Base-by-base conservation (phyloP, 768 basidiomycete genomes). In the Pleurotus tuber-regium region DNA sequence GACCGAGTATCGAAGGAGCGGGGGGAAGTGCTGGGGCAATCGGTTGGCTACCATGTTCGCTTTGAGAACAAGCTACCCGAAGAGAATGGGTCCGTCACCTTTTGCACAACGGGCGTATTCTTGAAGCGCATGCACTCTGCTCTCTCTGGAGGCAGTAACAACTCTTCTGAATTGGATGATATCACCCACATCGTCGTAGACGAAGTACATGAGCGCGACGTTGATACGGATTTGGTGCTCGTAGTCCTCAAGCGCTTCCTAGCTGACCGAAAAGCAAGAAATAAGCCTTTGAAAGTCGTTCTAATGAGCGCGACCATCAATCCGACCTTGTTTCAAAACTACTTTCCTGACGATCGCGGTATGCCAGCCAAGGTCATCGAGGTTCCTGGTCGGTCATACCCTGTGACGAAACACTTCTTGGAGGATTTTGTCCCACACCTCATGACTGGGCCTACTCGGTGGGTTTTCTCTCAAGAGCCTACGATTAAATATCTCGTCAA, bases 271-370 rank as follows among this genome's bases (percentile, higher is more conserved):
- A 86, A 80, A 63, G 72, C 79, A 4, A 78, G 79, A 56, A 77
- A 80, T 9, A 80, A 84, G 41, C 84, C 89, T 2, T 69, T 98
- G 66, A 94, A 93, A 66, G 75, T 98, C 56, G 70, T 97, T 36
- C 79, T 98, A 51, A 97, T 98, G 94, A 95, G 91, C 61, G 95
- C 95, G 7, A 98, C 95, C 38, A 92, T 98, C 63, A 91, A 97
- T 60, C 89, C 94, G 7, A 80, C 80, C 0, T 76, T 96, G 21
- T 98, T 97, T 79, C 86, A 89, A 62, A 71, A 78, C 9, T 98
- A 98, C 71, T 98, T 98, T 73, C 70, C 74, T 6, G 81, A 87
- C 60, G 71, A 78, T 14, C 54, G 67, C 0, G 84, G 83, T 18
- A 62, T 70, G 11, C 83, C 80, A 2, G 88, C 92, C 0, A 74